These are phyloP conservation scores for Coemansia sp. DNA, from an alignment of 192 early-diverging fungal species.

Conservation along the genomic window DNA sequence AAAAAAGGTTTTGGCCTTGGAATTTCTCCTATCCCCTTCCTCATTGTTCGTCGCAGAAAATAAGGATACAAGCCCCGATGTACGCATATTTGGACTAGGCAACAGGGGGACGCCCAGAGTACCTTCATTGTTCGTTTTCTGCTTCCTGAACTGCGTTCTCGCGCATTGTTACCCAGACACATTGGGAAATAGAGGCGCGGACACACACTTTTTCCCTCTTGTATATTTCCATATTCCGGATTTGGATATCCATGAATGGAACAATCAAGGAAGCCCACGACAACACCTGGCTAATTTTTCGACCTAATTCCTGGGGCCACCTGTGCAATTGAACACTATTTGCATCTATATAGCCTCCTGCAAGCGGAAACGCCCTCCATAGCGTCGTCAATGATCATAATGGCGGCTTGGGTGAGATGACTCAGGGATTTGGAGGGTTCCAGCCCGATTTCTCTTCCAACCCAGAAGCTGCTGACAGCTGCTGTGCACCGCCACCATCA, in stretches of 20 bases:
- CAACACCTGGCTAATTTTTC: background rate
- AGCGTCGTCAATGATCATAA: too few species aligned
- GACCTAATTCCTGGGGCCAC: background rate
- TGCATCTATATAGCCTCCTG: background rate
- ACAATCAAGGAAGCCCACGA: too few species aligned
- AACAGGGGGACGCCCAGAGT: too few species aligned
- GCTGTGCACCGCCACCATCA: too few species aligned
- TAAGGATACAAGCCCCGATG: background rate
- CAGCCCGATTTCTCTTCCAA: background rate
- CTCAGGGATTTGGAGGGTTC: background rate
- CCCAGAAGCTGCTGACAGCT: too few species aligned
- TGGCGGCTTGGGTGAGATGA: background rate
- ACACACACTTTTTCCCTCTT: background rate
- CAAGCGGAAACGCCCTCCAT: background rate
- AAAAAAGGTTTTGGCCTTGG: background rate
- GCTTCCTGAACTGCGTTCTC: background rate
- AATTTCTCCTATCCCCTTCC: background rate
- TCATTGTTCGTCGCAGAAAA: background rate
- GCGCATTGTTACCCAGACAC: background rate
- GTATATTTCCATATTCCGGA: conserved; percentile 1
- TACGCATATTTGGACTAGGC: background rate
- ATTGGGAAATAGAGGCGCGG: background rate
- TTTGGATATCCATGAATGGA: conserved; percentile 9
- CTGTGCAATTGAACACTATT: background rate
- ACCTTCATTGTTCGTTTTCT: background rate